phyloP scores from a whole-genome alignment of 1,139 yeast species.

The Saccharomycopsis hybrid region DNA sequence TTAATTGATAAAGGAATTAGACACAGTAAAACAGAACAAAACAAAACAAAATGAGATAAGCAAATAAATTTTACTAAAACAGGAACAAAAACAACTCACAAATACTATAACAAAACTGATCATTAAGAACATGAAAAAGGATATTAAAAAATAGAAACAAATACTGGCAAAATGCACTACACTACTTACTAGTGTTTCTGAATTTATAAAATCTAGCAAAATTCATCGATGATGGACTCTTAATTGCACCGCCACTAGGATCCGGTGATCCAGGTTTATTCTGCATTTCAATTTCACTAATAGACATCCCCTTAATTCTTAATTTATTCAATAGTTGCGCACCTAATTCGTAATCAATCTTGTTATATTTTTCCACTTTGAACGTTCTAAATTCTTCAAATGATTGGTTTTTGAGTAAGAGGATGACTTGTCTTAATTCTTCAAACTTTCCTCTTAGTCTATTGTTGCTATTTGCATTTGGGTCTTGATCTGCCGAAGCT shows the following conservation, averaged over 20 bases:
- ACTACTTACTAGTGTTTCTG: conserved; percentile 14
- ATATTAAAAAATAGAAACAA: too few relatives aligned
- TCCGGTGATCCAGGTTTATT: background rate
- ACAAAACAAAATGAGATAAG: too few relatives aligned
- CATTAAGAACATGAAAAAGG: too few relatives aligned
- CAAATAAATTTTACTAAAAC: too few relatives aligned
- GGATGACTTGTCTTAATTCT: conserved; percentile 19
- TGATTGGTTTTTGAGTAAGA: conserved; percentile 18
- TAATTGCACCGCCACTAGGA: background rate
- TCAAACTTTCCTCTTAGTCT: conserved; percentile 15
- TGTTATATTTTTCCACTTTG: conserved; percentile 16
- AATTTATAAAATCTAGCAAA: conserved; percentile 19
- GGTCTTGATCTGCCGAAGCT: conserved; percentile 2
- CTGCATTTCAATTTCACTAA: conserved; percentile 10
- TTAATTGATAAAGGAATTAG: too few relatives aligned
- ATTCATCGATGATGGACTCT: conserved; percentile 18
- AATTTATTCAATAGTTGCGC: conserved; percentile 18
- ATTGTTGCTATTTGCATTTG: background rate
- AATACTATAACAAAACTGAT: too few relatives aligned
- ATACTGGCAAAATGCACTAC: too few relatives aligned
- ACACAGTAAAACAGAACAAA: too few relatives aligned
- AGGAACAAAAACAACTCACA: too few relatives aligned
- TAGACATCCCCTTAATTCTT: conserved; percentile 18
- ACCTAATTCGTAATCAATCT: conserved; percentile 18
- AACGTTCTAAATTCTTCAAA: conserved; percentile 20